Evolutionary conservation across 2,329 filamentous ascomycete genomes (phyloP).

Genomic region (Cordyceps farinosa): DNA sequence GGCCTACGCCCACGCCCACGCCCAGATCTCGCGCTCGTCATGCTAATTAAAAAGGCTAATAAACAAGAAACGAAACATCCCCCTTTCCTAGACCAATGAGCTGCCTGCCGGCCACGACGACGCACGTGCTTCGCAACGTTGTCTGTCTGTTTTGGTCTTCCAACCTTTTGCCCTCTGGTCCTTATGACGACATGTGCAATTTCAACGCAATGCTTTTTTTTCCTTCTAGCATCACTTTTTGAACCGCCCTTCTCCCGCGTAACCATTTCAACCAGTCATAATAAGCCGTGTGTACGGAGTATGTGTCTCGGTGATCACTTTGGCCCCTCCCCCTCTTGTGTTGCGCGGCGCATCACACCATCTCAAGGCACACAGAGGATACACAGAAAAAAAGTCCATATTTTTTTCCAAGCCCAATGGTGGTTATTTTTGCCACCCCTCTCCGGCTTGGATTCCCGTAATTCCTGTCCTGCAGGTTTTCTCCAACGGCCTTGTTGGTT

Average conservation of each 20-base stretch:
- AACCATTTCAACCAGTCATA: no score
- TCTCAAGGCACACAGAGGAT: no score
- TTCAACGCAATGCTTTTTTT: not conserved
- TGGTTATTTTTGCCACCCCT: no score
- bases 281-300: no score
- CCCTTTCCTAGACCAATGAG: not conserved
- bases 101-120: not conserved
- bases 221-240: not conserved
- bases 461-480: no score
- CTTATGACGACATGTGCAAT: conserved; percentile 17
- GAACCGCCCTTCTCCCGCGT: no score
- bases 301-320: not conserved
- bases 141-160: not conserved
- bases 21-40: not conserved
- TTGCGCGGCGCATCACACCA: no score
- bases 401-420: not conserved
- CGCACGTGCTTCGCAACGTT: not conserved
- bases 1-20: no score
- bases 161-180: not conserved
- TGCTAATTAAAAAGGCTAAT: not conserved
- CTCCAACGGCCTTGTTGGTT: no score
- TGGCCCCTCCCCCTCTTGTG: not conserved
- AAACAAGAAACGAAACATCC: conserved; percentile 1
- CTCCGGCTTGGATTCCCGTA: no score
- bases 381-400: not conserved